A percentile compares a stretch with the other conserved stretches of the same genome.
Evolutionary conservation across 257 asterid species (phyloP).

Genomic region (Salvia miltiorrhiza): DNA sequence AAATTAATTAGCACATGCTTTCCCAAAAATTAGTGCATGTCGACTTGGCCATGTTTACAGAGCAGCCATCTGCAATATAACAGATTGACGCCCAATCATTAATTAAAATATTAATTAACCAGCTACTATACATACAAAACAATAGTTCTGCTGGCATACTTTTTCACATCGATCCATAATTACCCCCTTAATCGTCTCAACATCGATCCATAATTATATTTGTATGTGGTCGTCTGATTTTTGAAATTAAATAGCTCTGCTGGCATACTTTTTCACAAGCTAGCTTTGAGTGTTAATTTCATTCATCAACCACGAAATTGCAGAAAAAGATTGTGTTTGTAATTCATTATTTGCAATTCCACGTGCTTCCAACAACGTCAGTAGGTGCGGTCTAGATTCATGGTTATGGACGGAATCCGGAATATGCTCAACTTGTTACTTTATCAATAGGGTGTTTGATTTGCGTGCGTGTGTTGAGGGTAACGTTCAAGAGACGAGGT

Average conservation of each 20-base stretch:
- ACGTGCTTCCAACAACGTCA: neutral
- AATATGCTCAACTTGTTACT: neutral
- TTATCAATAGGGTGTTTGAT: neutral
- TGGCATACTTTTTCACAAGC: neutral
- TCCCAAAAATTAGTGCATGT: neutral
- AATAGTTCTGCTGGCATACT: too few species aligned
- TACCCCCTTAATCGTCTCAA: neutral
- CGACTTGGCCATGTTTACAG: neutral
- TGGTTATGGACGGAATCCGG: neutral
- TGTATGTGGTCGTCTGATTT: neutral
- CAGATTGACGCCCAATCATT: neutral
- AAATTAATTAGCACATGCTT: neutral
- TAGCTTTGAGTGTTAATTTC: neutral
- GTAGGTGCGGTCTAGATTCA: neutral
- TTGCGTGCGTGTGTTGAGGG: too few species aligned
- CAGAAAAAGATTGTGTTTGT: neutral
- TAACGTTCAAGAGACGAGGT: too few species aligned
- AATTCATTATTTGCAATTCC: neutral
- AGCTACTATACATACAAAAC: neutral
- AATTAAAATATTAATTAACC: neutral
- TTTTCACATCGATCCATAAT: too few species aligned
- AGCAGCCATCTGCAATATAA: neutral
- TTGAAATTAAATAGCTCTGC: neutral
- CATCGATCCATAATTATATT: neutral
- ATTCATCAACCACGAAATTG: neutral